phyloP scores from a whole-genome alignment of 768 basidiomycete genomes.

The Pilatotrama ljubarskyi region DNA sequence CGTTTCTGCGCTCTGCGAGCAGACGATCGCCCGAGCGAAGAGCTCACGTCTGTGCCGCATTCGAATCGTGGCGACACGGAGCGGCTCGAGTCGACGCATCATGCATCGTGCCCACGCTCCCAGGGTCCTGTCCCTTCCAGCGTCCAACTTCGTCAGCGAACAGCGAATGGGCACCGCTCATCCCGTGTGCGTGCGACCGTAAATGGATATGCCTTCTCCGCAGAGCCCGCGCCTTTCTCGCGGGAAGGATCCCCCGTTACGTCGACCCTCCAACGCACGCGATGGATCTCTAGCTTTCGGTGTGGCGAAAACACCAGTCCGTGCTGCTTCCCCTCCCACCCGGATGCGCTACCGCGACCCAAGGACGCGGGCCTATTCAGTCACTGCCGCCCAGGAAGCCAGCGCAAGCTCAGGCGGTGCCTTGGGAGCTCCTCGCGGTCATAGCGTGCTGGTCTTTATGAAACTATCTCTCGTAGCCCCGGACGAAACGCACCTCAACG shows the following conservation, averaged over 20 bases:
- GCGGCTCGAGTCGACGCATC: neutral
- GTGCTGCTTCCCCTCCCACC: neutral
- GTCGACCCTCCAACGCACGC: neutral
- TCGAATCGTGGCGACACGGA: neutral
- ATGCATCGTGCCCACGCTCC: neutral
- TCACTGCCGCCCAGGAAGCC: neutral
- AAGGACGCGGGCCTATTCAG: neutral
- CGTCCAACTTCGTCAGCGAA: neutral
- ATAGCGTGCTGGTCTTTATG: constrained; percentile 9
- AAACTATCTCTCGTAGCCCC: constrained; percentile 10
- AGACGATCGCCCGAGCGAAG: neutral
- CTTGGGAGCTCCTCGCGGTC: constrained; percentile 10
- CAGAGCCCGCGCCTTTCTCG: neutral
- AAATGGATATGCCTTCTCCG: neutral
- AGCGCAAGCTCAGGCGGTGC: constrained; percentile 6
- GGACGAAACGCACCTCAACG: neutral
- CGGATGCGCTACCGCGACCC: constrained; percentile 3
- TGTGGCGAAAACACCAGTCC: neutral
- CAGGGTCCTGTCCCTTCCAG: neutral
- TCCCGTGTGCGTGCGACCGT: neutral
- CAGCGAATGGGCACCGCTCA: neutral
- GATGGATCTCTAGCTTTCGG: neutral
- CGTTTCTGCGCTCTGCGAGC: neutral
- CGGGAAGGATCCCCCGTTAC: constrained; percentile 5
- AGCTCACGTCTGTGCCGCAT: neutral